These are phyloP conservation scores for Botrytis byssoidea DNA, from an alignment of 2,329 filamentous ascomycete genomes.

Conservation along the genomic window DNA sequence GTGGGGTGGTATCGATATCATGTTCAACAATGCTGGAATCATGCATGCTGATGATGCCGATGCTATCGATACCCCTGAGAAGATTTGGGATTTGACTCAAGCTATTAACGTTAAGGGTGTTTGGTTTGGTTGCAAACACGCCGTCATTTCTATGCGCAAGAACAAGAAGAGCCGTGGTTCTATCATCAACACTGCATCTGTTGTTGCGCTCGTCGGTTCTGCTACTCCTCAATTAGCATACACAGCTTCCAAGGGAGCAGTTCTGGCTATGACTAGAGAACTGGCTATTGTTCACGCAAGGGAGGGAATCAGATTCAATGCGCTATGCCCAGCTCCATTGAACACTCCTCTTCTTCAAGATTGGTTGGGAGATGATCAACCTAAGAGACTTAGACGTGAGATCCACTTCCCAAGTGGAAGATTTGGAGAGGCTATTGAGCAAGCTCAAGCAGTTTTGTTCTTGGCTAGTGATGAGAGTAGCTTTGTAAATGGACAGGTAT, in stretches of 20 bases:
- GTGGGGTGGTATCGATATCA: constrained; percentile 70
- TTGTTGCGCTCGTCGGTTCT: constrained; percentile 70
- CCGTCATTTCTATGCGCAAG: constrained; percentile 63
- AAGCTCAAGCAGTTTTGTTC: constrained; percentile 72
- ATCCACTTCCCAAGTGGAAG: constrained; percentile 73
- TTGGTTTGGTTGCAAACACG: constrained; percentile 75
- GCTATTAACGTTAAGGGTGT: constrained; percentile 78
- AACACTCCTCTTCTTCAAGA: constrained; percentile 76
- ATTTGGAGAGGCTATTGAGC: constrained; percentile 76
- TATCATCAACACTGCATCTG: constrained; percentile 73
- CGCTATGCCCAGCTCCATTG: constrained; percentile 70
- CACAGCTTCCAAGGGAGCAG: constrained; percentile 74
- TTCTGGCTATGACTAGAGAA: constrained; percentile 71
- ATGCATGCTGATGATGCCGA: constrained; percentile 68
- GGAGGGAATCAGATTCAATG: constrained; percentile 73
- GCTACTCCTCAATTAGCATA: constrained; percentile 74
- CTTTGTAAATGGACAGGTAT: constrained; percentile 67
- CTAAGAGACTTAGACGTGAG: constrained; percentile 68
- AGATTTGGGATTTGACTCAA: constrained; percentile 75
- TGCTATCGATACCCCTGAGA: constrained; percentile 67
- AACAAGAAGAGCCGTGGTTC: constrained; percentile 65
- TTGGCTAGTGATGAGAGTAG: constrained; percentile 72
- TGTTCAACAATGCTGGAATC: constrained; percentile 80
- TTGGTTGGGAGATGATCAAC: constrained; percentile 70
- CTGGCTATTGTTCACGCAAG: constrained; percentile 72